Base-by-base conservation (phyloP, 768 basidiomycete genomes). In the Russula olivacea region DNA sequence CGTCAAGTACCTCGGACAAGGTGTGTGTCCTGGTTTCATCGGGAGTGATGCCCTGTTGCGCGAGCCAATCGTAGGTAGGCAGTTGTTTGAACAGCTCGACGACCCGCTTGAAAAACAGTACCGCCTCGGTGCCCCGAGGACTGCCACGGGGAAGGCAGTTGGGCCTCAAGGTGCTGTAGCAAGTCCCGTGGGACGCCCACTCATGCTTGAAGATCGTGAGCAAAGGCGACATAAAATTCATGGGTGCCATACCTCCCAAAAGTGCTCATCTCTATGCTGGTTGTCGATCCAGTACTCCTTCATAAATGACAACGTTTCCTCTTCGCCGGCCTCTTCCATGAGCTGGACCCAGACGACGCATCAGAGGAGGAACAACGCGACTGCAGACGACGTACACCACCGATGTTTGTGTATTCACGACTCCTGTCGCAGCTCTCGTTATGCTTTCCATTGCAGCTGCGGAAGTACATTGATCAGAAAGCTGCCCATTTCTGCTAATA, bases 51-150 rank as follows among this genome's bases (percentile, higher is more conserved):
- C 89, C 89, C n/a, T 80, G 85, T 23, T 80, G 74, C 15, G 77
- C 74, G 45, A 93, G 84, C 83, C 83, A 91, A 17, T 81, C 77
- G 72, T 84, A 91, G 2, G 91, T 91, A 0, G 89, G 87, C 28
- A 92, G 81, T 10, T 79, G 78, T 82, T 81, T 72, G 76, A 87
- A 88, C 19, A 87, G 72, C 2, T 70, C 75, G 62, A 88, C 86
- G 2, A 83, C 81, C n/a, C 69, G 76, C 62, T 83, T 68, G 74
- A 86, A 88, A 74, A 81, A 89, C 17, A 81, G 81, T 38, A 88
- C 87, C 1, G 86, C 88, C 84, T 89, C 88, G 10, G 83, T 80
- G 25, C 88, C 86, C 55, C 72, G 76, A 9, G 80, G 68, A 65
- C 82, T 85, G n/a, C 81, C 82, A 11, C 75, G 72, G 3, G 86